Evolutionary conservation across 305 asterid species (phyloP), one percentile per base, ranked within the genome.

Genomic region (Fraxinus baroniana): DNA sequence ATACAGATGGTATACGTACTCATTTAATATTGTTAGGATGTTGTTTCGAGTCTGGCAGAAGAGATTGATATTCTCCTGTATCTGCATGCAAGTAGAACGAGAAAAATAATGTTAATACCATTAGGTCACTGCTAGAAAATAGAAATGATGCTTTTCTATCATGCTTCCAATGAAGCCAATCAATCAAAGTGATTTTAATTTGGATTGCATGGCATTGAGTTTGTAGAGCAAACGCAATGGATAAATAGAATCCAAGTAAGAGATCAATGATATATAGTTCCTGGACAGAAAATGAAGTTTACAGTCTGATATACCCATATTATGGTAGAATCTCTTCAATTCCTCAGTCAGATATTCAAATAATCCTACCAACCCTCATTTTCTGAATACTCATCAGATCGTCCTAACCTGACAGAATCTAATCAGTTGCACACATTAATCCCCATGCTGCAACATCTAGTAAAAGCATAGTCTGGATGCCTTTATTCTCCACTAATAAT

Each of bases 1-100:
- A 44, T 84, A 77, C 76, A 49, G n/a, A 79, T 49, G 26, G 71
- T 72, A 52, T 33, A 88, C 98, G 3, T 96, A 96, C 99, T 93
- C 95, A 71, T 96, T 93, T 79, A 94, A 77, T 81, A 96, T 82
- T 15, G 91, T 84, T 75, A 91, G 88, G 85, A 94, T 91, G 81
- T 90, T 94, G 79, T 81, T 83, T 85, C 94, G 97, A 86, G 95
- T 94, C 86, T 92, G 98, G 85, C 89, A 77, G 79, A 96, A 87
- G 89, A 94, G 97, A 82, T 86, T 82, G 82, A 92, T 78, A 88
- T 96, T 96, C 85, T 93, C 99, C 10, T 91, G 92, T 44, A 94
- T 81, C 99, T 96, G 97, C 93, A 89, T 70, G 84, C 81, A 82
- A 72, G 80, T 32, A 81, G 76, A 80, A 75, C 5, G 78, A 62